Conservation (phyloP, 2,329 filamentous ascomycete genomes). For the Trichoderma atrobrunneum region DNA sequence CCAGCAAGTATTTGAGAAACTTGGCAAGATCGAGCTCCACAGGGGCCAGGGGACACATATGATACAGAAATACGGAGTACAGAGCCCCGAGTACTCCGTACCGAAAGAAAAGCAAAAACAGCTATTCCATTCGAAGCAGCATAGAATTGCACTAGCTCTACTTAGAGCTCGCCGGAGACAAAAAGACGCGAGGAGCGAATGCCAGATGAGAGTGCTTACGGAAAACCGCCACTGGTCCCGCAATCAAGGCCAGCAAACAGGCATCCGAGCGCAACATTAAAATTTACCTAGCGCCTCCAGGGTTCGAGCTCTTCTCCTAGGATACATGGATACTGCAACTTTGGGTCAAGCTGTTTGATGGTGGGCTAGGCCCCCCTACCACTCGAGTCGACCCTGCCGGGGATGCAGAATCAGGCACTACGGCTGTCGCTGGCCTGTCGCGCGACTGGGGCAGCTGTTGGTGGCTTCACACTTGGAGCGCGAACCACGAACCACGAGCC, state of each 20-base stretch:
- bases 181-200: constrained; percentile 12
- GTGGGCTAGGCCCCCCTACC: neutral
- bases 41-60: neutral
- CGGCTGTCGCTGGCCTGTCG: constrained; percentile 19
- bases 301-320: constrained; percentile 12
- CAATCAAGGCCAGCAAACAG: constrained; percentile 11
- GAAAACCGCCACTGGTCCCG: constrained; percentile 1
- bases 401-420: constrained; percentile 16
- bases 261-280: constrained; percentile 14
- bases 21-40: neutral
- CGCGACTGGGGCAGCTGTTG: constrained; percentile 1
- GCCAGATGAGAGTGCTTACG: constrained; percentile 12
- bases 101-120: neutral
- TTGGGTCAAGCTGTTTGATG: constrained; percentile 8
- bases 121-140: neutral
- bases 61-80: neutral
- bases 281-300: neutral
- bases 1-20: neutral
- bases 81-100: neutral
- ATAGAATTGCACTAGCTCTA: neutral
- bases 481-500: constrained; percentile 17
- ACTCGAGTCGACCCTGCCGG: neutral
- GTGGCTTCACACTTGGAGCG: constrained; percentile 8
- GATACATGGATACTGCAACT: neutral
- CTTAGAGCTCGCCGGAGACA: neutral